Percentiles rank a stretch among this genome's conserved stretches.
Conservation (phyloP, 2,329 filamentous ascomycete species). For the Myrmaecium sp. region DNA sequence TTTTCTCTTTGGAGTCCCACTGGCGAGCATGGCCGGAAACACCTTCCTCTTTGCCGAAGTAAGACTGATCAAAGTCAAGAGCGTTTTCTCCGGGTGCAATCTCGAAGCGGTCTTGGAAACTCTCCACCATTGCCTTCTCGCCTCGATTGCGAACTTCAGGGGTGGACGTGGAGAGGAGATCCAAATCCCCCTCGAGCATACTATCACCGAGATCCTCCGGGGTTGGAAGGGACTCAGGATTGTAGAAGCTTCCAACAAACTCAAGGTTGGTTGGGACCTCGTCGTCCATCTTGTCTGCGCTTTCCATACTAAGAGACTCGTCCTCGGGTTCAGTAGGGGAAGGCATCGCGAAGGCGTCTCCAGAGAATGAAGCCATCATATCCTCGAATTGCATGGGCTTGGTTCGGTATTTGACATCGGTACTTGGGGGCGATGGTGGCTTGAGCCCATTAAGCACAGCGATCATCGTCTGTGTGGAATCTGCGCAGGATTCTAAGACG, state of each 20-base stretch:
- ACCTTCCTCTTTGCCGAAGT: constrained; percentile 49
- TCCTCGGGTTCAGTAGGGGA: constrained; percentile 40
- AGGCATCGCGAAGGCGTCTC: constrained; percentile 55
- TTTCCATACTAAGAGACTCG: constrained; percentile 18
- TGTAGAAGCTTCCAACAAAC: constrained; percentile 41
- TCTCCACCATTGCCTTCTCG: constrained; percentile 26
- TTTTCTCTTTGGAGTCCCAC: constrained; percentile 65
- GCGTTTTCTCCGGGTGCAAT: constrained; percentile 41
- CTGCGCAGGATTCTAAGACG: constrained; percentile 85
- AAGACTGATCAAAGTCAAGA: constrained; percentile 61
- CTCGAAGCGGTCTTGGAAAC: constrained; percentile 36
- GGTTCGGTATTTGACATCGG: constrained; percentile 71
- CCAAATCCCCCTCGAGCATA: constrained; percentile 22
- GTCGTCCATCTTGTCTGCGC: constrained; percentile 22
- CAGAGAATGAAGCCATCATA: constrained; percentile 77
- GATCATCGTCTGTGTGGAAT: constrained; percentile 88
- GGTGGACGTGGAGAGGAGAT: constrained; percentile 18
- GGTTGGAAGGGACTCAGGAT: constrained; percentile 22
- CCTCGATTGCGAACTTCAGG: constrained; percentile 16
- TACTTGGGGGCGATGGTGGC: constrained; percentile 69
- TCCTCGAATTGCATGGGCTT: constrained; percentile 74
- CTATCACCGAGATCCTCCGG: constrained; percentile 26
- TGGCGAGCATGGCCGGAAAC: constrained; percentile 53
- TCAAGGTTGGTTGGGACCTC: constrained; percentile 22
- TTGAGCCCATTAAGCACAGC: constrained; percentile 61